These are phyloP conservation scores for Lepiota brunneoincarnata DNA, from an alignment of 768 basidiomycete species.

Conservation along the genomic window DNA sequence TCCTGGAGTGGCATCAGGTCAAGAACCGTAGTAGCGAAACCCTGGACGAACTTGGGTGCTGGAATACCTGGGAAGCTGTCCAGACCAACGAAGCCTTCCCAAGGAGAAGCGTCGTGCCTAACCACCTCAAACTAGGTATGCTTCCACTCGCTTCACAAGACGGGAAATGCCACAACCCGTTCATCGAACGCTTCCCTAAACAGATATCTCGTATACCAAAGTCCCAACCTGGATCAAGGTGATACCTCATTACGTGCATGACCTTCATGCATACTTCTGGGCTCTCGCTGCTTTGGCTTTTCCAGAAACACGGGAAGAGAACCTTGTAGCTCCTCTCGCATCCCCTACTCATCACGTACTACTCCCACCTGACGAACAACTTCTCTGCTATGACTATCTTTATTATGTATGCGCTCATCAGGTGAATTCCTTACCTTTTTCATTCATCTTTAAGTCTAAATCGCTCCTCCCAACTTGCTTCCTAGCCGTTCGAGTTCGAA, in stretches of 20 bases:
- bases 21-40: slow-evolving; percentile 42
- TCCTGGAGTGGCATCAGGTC: slow-evolving; percentile 65
- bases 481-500: slow-evolving; percentile 52
- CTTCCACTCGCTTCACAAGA: slow-evolving; percentile 11
- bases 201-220: slow-evolving; percentile 54
- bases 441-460: neutral
- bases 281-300: slow-evolving; percentile 44
- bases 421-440: slow-evolving; percentile 26
- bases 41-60: slow-evolving; percentile 53
- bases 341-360: slow-evolving; percentile 38
- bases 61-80: slow-evolving; percentile 50
- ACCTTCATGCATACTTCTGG: slow-evolving; percentile 44
- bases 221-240: slow-evolving; percentile 47
- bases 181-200: neutral
- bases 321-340: slow-evolving; percentile 35
- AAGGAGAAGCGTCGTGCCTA: slow-evolving; percentile 34
- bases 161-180: neutral
- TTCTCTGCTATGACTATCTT: slow-evolving; percentile 52
- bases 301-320: slow-evolving; percentile 38
- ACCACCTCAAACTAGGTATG: slow-evolving; percentile 41
- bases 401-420: slow-evolving; percentile 47
- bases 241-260: slow-evolving; percentile 41
- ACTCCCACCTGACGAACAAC: slow-evolving; percentile 49
- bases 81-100: slow-evolving; percentile 37
- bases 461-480: neutral